Evolutionary conservation across 1,284 basidiomycete species (phyloP), one percentile per base, ranked within the genome.

Genomic region (Puccinia hordei): DNA sequence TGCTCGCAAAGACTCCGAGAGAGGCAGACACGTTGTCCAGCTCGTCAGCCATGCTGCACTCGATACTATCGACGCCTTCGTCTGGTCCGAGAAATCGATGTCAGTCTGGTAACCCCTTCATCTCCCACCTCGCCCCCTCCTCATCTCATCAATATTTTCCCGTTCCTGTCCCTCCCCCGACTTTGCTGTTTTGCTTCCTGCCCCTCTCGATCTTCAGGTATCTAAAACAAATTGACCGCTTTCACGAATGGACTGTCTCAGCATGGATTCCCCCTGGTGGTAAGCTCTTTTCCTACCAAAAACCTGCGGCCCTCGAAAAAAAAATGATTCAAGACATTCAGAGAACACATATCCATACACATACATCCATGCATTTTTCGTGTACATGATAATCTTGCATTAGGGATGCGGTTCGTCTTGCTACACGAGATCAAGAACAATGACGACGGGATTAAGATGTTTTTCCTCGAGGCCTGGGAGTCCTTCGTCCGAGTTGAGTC

Each of bases 161-260:
- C n/a, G n/a, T n/a, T n/a, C n/a, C n/a, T 33, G 17, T 13, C 22
- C 27, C 35, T n/a, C 35, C 44, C 63, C 8, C 59, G 53, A 27
- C 27, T 24, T 19, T 71, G 27, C 35, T 68, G 27, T 46, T 30
- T 35, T 66, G 8, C 72, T n/a, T 73, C 41, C 59, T 35, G n/a
- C 12, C 49, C 6, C 41, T 46, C 41, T 68, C 66, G 24, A n/a
- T 19, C 24, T 4, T 27, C 5, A 97, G 95, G 91, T 96, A 96
- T 86, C 88, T 97, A 81, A 95, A 94, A 85, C 90, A 90, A 27
- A 90, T 97, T 79, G 95, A 98, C 88, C 93, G 92, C 87, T 95
- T 97, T 87, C 97, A 98, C 85, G 95, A 98, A 85, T 98, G 95
- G 95, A 94, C 90, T 1, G 91, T 97, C 27, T 97, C 95, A 12